Evolutionary conservation across 768 basidiomycete species (phyloP), one percentile per base, ranked within the genome.

Genomic region (Leccinum disarticulatum): DNA sequence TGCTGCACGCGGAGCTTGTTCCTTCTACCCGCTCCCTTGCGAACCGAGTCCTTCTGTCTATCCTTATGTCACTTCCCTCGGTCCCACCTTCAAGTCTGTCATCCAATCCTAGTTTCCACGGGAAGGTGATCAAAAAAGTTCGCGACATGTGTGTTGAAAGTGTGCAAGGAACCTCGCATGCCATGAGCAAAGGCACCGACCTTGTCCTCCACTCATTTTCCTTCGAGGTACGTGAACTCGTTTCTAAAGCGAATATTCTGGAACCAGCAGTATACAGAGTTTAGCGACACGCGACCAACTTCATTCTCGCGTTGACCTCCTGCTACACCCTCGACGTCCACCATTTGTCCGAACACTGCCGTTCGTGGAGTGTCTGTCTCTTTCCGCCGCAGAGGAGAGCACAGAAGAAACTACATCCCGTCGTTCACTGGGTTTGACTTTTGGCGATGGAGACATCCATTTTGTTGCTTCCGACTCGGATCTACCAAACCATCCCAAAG

Each of bases 251-350:
- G n/a, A 30, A 43, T 14, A 51, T 6, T 50, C 38, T 22, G 43
- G 35, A 57, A 61, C 36, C 31, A 60, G n/a, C 43, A 9, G 5
- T 41, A 47, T 55, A 53, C 61, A 75, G 67, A 64, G 53, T 57
- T 56, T 62, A 25, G 41, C 41, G 27, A 54, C 62, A 22, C 61
- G 50, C 52, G 57, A 65, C 43, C 54, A 65, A 35, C 52, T 69
- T 31, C 73, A 79, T 60, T 74, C 67, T 22, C 74, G 74, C 36
- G 67, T 89, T 51, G 89, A 90, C 58, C 69, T 87, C 28, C 74
- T 93, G 25, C 68, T 95, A 11, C 93, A 94, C 66, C 91, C 92
- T 50, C 87, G 91, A 22, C 78, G 90, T 5, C 93, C 93, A 9
- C 88, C 91, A 8, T 73, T 91, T 13, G 77, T 91, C 55, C 84